Base-by-base conservation (phyloP, 805 yeast genomes). In the Cyberlindnera mrakii region DNA sequence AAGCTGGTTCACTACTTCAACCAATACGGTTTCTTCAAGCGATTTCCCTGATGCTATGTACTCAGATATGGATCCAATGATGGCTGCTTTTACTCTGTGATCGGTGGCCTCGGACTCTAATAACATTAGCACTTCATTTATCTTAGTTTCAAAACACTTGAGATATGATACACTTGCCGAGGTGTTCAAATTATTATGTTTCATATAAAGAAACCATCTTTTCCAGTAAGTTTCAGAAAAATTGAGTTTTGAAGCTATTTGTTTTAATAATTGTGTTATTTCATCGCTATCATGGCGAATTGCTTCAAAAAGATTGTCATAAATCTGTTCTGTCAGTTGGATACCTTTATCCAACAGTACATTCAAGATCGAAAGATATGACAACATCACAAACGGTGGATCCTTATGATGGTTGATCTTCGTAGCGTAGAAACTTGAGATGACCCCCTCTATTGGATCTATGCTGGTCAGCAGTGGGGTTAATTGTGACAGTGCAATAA, bases 191-290 rank as follows among this genome's bases (percentile, higher is more conserved):
- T 73, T 74, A 7, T 69, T 70, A 40, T 58, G 61, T 37, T 53
- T 62, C 40, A 75, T 63, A 43, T 65, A 68, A 35, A 63, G 52
- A 1, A 66, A 19, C 57, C 77, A 63, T 37, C 61, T 65, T 0
- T 53, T 42, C 41, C 55, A 47, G 17, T 48, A 20, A 2, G 29
- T 39, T 1, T 40, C 33, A 1, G 40, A 9, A 5, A 54, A 23
- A 5, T n/a, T 3, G 15, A 56, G 14, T 10, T 46, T 43, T 16
- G 54, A 46, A 3, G 52, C 45, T 5, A 56, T 38, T 4, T 19
- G n/a, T 7, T 40, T 39, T 18, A 56, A 27, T 1, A 34, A 18
- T 3, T n/a, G 17, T 5, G 6, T 13, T 16, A 43, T 54, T 1
- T 55, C 47, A 0, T 48, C 43, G 15, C 42, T 40, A 5, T 53